phyloP scores from a whole-genome alignment of 2,329 filamentous ascomycete genomes.

The Ceratocystis lukuohia region DNA sequence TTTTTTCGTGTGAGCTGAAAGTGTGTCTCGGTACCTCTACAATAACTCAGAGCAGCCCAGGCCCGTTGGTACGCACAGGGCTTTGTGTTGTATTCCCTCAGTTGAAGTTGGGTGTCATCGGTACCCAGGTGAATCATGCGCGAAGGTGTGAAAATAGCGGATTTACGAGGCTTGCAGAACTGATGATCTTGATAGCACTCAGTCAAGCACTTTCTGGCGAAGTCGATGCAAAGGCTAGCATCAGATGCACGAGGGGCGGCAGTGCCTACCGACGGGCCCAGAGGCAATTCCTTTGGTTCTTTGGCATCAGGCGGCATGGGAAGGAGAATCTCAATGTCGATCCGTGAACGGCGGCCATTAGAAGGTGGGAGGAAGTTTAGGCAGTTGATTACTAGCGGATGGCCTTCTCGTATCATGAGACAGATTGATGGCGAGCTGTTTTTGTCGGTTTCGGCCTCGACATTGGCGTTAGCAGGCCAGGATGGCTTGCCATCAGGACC shows the following conservation, averaged over 20 bases:
- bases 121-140: conserved; percentile 16
- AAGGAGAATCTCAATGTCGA: conserved; percentile 16
- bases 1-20: conserved; percentile 17
- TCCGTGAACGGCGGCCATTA: conserved; percentile 16
- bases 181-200: conserved; percentile 17
- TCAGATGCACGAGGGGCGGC: conserved; percentile 18
- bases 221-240: conserved; percentile 11
- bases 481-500: background rate
- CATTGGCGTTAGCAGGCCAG: conserved; percentile 9
- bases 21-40: conserved; percentile 13
- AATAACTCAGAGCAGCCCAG: conserved; percentile 20
- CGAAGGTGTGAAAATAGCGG: conserved; percentile 13
- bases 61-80: conserved; percentile 14
- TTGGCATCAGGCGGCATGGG: conserved; percentile 15
- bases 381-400: conserved; percentile 18
- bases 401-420: conserved; percentile 16
- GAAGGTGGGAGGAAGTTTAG: conserved; percentile 15
- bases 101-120: conserved; percentile 10
- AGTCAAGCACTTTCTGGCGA: conserved; percentile 12
- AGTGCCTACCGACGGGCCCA: conserved; percentile 17
- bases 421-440: conserved; percentile 17
- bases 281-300: conserved; percentile 11
- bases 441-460: conserved; percentile 13
- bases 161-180: conserved; percentile 13
- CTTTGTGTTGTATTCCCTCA: conserved; percentile 14